phyloP scores from a whole-genome alignment of 441 rosid species.

The Macaranga tanarius region DNA sequence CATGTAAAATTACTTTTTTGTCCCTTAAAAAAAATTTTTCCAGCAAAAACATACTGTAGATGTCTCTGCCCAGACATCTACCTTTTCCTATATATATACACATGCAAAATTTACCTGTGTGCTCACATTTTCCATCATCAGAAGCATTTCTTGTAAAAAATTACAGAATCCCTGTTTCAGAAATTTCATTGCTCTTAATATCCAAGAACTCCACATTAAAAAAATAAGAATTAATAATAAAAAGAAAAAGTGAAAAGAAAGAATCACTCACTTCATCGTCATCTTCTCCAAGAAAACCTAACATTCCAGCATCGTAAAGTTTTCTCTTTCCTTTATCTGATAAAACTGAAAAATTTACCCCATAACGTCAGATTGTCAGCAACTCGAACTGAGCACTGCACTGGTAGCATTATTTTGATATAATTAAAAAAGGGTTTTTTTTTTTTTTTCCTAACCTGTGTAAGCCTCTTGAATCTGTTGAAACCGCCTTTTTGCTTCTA shows the following conservation, averaged over 20 bases:
- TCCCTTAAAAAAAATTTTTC: no score
- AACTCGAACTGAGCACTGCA: not conserved
- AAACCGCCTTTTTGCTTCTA: conserved; percentile 37
- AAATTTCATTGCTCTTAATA: not conserved
- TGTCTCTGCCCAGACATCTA: no score
- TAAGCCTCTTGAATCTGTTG: conserved; percentile 49
- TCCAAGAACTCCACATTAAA: not conserved
- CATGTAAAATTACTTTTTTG: no score
- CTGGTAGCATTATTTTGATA: not conserved
- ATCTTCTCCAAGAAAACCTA: conserved; percentile 33
- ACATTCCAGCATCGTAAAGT: conserved; percentile 40
- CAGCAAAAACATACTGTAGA: no score
- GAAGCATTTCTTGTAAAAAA: conserved; percentile 41
- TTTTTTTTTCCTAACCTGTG: conserved; percentile 22
- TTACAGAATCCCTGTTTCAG: conserved; percentile 33
- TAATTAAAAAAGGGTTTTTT: not conserved
- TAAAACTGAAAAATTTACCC: conserved; percentile 22
- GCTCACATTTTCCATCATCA: conserved; percentile 32
- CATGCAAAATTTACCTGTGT: conserved; percentile 19
- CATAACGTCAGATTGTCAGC: no score
- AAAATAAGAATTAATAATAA: not conserved
- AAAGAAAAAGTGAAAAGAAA: not conserved
- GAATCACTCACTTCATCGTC: conserved; percentile 35
- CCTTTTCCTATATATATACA: no score
- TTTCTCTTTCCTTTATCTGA: conserved; percentile 33